Evolutionary conservation across 768 basidiomycete species (phyloP), one percentile per base, ranked within the genome.

Genomic region (Naematelia aurantialba): DNA sequence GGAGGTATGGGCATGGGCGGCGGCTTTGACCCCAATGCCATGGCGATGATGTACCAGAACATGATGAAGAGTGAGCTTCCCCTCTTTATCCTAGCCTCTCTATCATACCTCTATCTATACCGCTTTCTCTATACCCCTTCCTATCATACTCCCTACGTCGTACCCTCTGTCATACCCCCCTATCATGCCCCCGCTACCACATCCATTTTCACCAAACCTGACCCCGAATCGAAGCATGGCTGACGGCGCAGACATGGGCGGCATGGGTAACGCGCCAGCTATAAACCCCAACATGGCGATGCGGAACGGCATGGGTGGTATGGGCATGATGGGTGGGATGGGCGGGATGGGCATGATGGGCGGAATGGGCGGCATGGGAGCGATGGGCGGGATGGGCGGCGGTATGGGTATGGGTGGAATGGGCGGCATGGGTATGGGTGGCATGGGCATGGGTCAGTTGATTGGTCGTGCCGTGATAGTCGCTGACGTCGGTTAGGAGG

Each of bases 11-110:
- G 61, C 22, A 63, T 63, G 58, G 70, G 66, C 3, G 68, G 70
- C 53, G 69, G 70, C 0, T 94, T 97, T 73, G 93, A 97, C 73
- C 90, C 93, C 0, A 88, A 91, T 64, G 89, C 89, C 1, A 86
- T 98, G 73, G 91, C 91, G 0, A 84, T 87, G 57, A 85, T 97
- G 59, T 98, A 96, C 79, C 90, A 92, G 31, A 87, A 91, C 62
- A 97, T 98, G 94, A 78, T 75, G 77, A 75, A 72, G 67, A 61
- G 67, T 60, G 63, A 55, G 45, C 47, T 24, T 13, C 34, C 8
- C 17, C 34, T 39, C 8, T 39, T 39, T 14, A n/a, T n/a, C 27
- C 22, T 42, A 34, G 26, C 30, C 14, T 52, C 21, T 21, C 22
- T 19, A 27, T n/a, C n/a, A n/a, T n/a, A n/a, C n/a, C n/a, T n/a